These are phyloP conservation scores for Candida maesae DNA, from an alignment of 805 yeast species.

Conservation along the genomic window DNA sequence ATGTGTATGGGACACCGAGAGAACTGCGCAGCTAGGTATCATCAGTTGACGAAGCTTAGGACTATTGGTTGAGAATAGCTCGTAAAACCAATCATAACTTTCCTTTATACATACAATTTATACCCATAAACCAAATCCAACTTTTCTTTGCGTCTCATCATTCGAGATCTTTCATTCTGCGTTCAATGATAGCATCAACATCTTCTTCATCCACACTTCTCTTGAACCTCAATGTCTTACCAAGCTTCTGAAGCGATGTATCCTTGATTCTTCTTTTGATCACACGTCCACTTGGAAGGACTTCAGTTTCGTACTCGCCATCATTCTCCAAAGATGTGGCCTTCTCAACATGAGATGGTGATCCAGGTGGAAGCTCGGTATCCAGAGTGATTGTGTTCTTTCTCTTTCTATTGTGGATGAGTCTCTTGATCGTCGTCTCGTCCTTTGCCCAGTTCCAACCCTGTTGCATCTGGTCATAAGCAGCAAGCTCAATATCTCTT, in stretches of 20 bases:
- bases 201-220: constrained; percentile 20
- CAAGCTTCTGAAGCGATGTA: constrained; percentile 28
- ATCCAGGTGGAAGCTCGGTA: constrained; percentile 49
- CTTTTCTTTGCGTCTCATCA: not conserved
- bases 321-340: constrained; percentile 24
- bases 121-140: constrained; percentile 5
- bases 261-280: constrained; percentile 39
- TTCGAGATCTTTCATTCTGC: constrained; percentile 38
- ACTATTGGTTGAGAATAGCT: too few species aligned
- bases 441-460: constrained; percentile 71
- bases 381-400: constrained; percentile 26
- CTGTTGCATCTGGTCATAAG: constrained; percentile 69
- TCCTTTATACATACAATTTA: constrained; percentile 2
- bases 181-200: constrained; percentile 52
- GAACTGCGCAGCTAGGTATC: too few species aligned
- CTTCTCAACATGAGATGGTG: constrained; percentile 33
- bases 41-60: too few species aligned
- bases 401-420: constrained; percentile 23
- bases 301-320: constrained; percentile 45
- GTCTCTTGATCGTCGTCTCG: constrained; percentile 29
- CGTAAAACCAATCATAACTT: too few species aligned
- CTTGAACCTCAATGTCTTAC: constrained; percentile 37
- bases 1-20: too few species aligned
- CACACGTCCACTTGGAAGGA: constrained; percentile 72
- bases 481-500: constrained; percentile 64